Conservation (phyloP, 2,329 filamentous ascomycete genomes). For the Fusarium sp. region DNA sequence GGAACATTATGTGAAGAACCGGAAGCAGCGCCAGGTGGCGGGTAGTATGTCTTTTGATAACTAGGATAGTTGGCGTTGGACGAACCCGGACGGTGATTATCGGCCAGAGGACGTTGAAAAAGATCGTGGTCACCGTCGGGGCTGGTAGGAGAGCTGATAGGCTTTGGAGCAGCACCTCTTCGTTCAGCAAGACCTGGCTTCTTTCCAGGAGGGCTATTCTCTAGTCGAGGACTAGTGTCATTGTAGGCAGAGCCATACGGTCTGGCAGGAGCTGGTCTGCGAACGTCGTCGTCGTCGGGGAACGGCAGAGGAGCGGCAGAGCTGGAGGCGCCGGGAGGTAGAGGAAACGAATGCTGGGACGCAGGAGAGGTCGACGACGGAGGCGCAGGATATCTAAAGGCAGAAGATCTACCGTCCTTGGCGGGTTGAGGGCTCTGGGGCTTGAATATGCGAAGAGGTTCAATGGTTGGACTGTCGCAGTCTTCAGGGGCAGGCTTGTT, state of each 20-base stretch:
- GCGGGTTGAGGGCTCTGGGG: conserved; percentile 74
- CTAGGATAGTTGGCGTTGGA: conserved; percentile 60
- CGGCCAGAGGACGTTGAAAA: conserved; percentile 75
- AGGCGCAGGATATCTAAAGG: conserved; percentile 66
- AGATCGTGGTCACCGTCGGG: conserved; percentile 82
- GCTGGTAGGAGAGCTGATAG: conserved; percentile 84
- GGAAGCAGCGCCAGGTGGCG: conserved; percentile 63
- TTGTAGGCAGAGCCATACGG: conserved; percentile 62
- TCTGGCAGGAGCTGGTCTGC: conserved; percentile 61
- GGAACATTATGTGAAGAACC: conserved; percentile 52
- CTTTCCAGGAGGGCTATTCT: conserved; percentile 67
- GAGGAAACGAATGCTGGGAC: conserved; percentile 70
- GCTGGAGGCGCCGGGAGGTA: conserved; percentile 77
- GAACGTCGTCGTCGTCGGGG: conserved; percentile 75
- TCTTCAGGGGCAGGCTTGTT: conserved; percentile 66
- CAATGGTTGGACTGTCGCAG: conserved; percentile 81
- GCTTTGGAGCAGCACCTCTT: conserved; percentile 83
- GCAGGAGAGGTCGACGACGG: conserved; percentile 57
- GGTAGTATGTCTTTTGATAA: conserved; percentile 72
- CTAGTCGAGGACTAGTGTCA: conserved; percentile 67
- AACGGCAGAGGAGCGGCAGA: conserved; percentile 77
- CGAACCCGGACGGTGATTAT: conserved; percentile 57
- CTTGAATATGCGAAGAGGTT: conserved; percentile 88
- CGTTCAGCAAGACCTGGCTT: conserved; percentile 82
- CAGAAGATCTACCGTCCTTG: conserved; percentile 55